These are phyloP conservation scores for Yarrowia porcina DNA, from an alignment of 805 yeast species.

Conservation along the genomic window DNA sequence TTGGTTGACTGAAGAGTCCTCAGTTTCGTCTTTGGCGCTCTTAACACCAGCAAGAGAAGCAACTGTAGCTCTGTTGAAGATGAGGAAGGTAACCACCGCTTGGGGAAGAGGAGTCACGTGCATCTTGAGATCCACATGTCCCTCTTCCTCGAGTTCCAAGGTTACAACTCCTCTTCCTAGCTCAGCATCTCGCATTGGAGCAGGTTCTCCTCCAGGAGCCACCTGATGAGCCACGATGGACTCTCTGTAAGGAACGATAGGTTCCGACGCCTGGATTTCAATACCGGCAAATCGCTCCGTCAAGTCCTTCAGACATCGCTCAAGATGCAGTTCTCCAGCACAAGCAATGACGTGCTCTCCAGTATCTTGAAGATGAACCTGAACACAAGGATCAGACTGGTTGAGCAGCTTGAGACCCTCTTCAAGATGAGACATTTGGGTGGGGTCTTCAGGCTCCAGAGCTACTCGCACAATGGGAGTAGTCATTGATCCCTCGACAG, in stretches of 20 bases:
- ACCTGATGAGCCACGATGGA: constrained; percentile 58
- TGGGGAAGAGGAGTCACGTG: constrained; percentile 55
- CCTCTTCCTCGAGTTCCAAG: constrained; percentile 44
- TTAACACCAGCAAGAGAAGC: constrained; percentile 31
- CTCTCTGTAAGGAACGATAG: constrained; percentile 92
- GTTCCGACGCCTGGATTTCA: constrained; percentile 81
- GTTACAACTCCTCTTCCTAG: constrained; percentile 37
- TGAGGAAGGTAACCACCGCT: constrained; percentile 36
- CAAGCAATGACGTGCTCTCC: constrained; percentile 94
- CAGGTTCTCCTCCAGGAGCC: constrained; percentile 30
- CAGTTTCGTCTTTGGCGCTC: constrained; percentile 32
- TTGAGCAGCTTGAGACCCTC: constrained; percentile 74
- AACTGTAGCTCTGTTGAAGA: background rate
- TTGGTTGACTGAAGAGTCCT: constrained; percentile 32
- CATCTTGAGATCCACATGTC: constrained; percentile 45
- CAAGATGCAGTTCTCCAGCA: constrained; percentile 95
- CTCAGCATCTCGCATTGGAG: constrained; percentile 11
- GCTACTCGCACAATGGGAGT: constrained; percentile 93
- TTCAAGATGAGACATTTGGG: constrained; percentile 69
- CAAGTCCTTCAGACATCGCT: constrained; percentile 88
- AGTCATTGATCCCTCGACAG: constrained; percentile 48
- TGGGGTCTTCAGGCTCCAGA: constrained; percentile 87
- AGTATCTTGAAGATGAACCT: constrained; percentile 75
- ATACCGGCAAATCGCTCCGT: constrained; percentile 88
- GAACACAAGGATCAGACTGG: constrained; percentile 93